Base-by-base conservation (phyloP, 495 filamentous ascomycete species). In the Daldinia concentrica region DNA sequence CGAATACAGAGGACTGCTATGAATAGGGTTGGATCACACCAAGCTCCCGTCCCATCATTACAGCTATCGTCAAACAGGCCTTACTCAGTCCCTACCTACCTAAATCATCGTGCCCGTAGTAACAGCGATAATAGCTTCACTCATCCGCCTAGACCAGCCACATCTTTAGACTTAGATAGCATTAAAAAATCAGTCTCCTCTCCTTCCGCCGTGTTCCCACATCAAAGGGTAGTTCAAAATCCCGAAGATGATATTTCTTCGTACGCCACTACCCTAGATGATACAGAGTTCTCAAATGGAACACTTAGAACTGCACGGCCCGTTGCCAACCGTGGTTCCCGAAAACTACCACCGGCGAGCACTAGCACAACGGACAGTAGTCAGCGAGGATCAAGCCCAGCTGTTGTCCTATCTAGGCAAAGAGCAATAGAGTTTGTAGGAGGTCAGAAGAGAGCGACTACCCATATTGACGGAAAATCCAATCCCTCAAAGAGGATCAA, bases 261-360 rank as follows among this genome's bases (percentile, higher is more conserved):
- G 37, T 30, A 1, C 26, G 29, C 15, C 6, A 34, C 14, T 48
- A 2, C 27, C 8, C 5, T 17, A 26, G 50, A 52, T 11, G 51
- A 62, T 1, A 7, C 34, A 17, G 32, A n/a, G 55, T 22, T 15
- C 3, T 37, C 2, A 1, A 37, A 9, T 4, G 29, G 26, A 24
- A 1, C 58, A 12, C 17, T 32, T 4, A 39, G n/a, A 15, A 19
- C 24, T 17, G 54, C 58, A 29, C 71, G 66, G 12, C 19, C 36
- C 4, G 58, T 73, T 62, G 71, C 66, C 4, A 69, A 55, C 19
- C 71, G 65, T 32, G 71, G 71, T 41, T 69, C 71, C 15, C 17
- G 24, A 39, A 63, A 22, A 54, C 4, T 24, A 48, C 15, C 43
- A 8, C 41, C 27, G 8, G 5, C 39, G 22, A 30, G 39, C 24